Evolutionary conservation across 306 rosid genomes (phyloP), one percentile per base, ranked within the genome.

Genomic region (Rosa persica): DNA sequence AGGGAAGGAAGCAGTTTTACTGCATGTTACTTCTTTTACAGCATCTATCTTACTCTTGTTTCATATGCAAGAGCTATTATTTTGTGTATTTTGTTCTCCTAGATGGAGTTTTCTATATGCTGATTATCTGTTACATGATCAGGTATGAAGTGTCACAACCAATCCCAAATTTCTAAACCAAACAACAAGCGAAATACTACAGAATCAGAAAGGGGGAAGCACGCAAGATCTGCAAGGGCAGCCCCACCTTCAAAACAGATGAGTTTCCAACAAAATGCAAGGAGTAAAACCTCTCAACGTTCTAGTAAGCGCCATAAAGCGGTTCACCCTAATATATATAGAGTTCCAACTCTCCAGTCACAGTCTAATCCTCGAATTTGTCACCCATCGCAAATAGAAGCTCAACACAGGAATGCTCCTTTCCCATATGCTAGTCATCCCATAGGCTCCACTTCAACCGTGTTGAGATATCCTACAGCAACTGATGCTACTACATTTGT

Each of bases 61-160:
- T 43, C 42, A 17, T 57, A 44, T 58, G 78, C 23, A 22, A 58
- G 43, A 25, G 25, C 19, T 17, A 67, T 74, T 67, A 60, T 48
- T 62, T 51, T 30, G 22, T 65, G 7, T 67, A 66, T 66, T 68
- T 58, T 60, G 4, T 70, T 72, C 64, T 81, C 79, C 36, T 55
- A 46, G 76, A 67, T 40, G 66, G 13, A 34, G 77, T 13, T 5
- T 78, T 70, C n/a, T 11, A 20, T 20, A 27, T 46, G n/a, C 4
- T 43, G 61, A 12, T 57, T 44, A 57, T 76, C 36, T 78, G 25
- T 82, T 42, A 64, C 67, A 52, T 76, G 80, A 68, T 78, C 76
- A 89, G 88, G 80, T 80, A 49, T 65, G 17, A 87, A 85, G 73
- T 46, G 68, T 52, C 77, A 46, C 42, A 84, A 46, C 74, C 84